These are phyloP conservation scores for Aureococcus anophagefferens DNA, from an alignment of 108 stramenopile species.

Conservation along the genomic window DNA sequence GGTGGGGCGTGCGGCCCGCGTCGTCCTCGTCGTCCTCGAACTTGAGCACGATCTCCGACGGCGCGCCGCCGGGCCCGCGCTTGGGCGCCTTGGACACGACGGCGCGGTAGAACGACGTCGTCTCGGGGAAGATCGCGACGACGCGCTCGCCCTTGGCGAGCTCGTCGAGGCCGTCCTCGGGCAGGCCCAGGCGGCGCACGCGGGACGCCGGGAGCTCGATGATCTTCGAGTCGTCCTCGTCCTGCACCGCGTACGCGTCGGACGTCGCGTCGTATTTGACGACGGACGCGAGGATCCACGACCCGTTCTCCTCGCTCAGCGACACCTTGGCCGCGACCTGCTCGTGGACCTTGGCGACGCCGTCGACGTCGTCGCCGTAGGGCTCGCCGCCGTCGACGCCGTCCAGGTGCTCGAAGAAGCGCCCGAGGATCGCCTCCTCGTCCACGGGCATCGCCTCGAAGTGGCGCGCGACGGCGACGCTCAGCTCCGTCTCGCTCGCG, in stretches of 20 bases:
- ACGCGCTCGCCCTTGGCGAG: slow-evolving; percentile 63
- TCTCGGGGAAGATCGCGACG: slow-evolving; percentile 98
- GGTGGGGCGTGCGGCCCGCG: slow-evolving; percentile 73
- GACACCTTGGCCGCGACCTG: slow-evolving; percentile 92
- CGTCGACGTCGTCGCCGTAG: background rate
- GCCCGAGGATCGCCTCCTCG: slow-evolving; percentile 71
- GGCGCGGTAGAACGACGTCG: slow-evolving; percentile 86
- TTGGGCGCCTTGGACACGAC: slow-evolving; percentile 70
- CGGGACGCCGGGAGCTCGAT: slow-evolving; percentile 82
- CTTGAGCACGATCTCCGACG: slow-evolving; percentile 83
- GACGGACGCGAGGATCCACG: slow-evolving; percentile 83
- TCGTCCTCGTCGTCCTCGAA: slow-evolving; percentile 90
- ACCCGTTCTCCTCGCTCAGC: slow-evolving; percentile 83
- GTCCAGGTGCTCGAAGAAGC: slow-evolving; percentile 42
- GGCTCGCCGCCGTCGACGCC: background rate
- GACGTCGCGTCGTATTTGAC: slow-evolving; percentile 71
- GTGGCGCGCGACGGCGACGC: slow-evolving; percentile 73
- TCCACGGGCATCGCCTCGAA: slow-evolving; percentile 70
- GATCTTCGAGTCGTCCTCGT: slow-evolving; percentile 82
- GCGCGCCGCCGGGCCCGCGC: slow-evolving; percentile 41
- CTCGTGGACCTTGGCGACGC: slow-evolving; percentile 42
- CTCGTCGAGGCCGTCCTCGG: slow-evolving; percentile 67
- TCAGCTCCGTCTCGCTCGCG: slow-evolving; percentile 70
- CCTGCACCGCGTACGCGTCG: slow-evolving; percentile 89
- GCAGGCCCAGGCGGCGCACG: slow-evolving; percentile 73